Percentiles rank a stretch among this genome's conserved stretches.
Evolutionary conservation across 1,284 basidiomycete species (phyloP).

Genomic region (Xerocomus nothofagi): DNA sequence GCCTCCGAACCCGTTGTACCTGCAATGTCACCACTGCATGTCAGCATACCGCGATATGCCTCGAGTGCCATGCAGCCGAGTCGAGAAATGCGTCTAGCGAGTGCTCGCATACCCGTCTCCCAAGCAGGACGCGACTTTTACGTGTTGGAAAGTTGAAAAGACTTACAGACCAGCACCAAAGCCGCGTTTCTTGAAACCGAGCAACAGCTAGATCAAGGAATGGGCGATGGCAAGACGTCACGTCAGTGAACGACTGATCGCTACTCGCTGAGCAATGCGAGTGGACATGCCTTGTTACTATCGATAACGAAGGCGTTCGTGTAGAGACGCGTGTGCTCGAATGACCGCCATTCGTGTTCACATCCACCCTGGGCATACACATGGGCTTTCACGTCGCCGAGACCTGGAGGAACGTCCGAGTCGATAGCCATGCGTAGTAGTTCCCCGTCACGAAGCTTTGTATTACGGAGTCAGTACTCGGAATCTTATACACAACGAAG

Average conservation of each 20-base stretch:
- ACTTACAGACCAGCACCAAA: conserved; percentile 45
- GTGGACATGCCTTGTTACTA: conserved; percentile 23
- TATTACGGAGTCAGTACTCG: background rate
- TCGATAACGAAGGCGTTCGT: conserved; percentile 40
- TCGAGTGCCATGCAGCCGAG: background rate
- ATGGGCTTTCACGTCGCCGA: conserved; percentile 16
- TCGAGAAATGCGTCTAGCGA: background rate
- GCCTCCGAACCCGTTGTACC: conserved; percentile 54
- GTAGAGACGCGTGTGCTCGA: conserved; percentile 30
- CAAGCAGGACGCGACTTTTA: background rate
- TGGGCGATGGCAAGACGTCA: background rate
- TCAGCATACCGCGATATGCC: background rate
- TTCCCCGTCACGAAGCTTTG: too few relatives aligned
- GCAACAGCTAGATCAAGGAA: conserved; percentile 37
- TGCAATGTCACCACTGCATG: conserved; percentile 16
- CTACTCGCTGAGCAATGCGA: background rate
- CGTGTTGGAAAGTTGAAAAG: background rate
- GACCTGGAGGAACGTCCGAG: conserved; percentile 28
- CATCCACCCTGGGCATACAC: conserved; percentile 26
- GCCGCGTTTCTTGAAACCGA: conserved; percentile 50
- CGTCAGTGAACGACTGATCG: background rate
- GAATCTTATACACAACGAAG: conserved; percentile 15
- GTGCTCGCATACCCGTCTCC: background rate
- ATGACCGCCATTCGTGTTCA: conserved; percentile 29
- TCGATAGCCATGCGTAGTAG: conserved; percentile 23